Percentiles rank a stretch among this genome's conserved stretches.
Conservation (phyloP, 768 basidiomycete species). For the Lactarius vividus region DNA sequence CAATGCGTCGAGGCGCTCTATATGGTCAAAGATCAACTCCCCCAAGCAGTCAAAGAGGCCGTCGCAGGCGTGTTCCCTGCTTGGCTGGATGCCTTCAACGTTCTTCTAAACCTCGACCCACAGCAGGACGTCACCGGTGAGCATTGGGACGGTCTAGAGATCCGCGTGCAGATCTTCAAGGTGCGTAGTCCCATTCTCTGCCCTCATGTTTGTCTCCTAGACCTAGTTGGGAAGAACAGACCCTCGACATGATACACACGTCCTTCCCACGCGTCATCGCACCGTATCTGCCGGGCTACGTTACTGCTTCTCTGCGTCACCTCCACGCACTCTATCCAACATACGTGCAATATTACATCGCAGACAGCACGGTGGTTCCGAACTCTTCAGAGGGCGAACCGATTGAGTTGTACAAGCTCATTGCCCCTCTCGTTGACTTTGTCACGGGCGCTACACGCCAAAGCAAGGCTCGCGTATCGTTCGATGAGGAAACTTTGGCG, state of each 20-base stretch:
- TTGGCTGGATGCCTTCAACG: constrained; percentile 91
- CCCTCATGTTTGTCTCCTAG: constrained; percentile 3
- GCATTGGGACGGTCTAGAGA: constrained; percentile 79
- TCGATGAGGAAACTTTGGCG: constrained; percentile 48
- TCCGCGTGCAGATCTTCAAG: constrained; percentile 83
- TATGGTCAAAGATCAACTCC: constrained; percentile 94
- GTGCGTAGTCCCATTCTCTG: constrained; percentile 39
- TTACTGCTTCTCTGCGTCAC: constrained; percentile 57
- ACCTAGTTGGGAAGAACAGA: constrained; percentile 42
- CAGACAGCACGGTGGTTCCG: constrained; percentile 53
- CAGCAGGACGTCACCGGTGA: constrained; percentile 55
- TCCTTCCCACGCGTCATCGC: constrained; percentile 77
- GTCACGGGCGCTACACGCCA: constrained; percentile 62
- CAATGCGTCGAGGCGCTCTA: constrained; percentile 88
- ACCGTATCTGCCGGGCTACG: constrained; percentile 58
- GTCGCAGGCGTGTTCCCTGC: constrained; percentile 75
- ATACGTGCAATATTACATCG: constrained; percentile 62
- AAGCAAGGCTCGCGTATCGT: constrained; percentile 64
- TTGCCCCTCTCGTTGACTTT: constrained; percentile 81
- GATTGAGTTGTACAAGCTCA: constrained; percentile 72
- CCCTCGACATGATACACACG: constrained; percentile 73
- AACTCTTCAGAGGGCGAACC: constrained; percentile 70
- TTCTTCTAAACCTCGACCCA: constrained; percentile 65
- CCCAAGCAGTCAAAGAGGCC: constrained; percentile 81
- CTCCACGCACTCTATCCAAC: constrained; percentile 56